These are phyloP conservation scores for Colletotrichum acutatum DNA, from an alignment of 2,329 filamentous ascomycete species.

Conservation along the genomic window DNA sequence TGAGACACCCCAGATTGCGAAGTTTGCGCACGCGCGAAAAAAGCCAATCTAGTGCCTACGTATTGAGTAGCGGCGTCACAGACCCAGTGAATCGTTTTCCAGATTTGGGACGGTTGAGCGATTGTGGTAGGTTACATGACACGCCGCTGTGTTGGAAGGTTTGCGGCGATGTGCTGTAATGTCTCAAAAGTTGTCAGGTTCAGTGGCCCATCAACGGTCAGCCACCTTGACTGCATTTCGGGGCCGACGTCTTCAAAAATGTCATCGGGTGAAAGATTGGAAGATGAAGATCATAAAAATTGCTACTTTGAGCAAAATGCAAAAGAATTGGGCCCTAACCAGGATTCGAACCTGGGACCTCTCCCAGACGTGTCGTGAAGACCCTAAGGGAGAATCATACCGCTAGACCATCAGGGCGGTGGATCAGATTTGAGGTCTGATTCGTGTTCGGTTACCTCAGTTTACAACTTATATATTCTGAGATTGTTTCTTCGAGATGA, in stretches of 20 bases:
- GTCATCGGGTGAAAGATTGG: too few species aligned
- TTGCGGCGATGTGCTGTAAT: neutral
- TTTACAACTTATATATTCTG: neutral
- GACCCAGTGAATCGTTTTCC: neutral
- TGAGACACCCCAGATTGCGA: neutral
- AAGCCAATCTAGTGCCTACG: neutral
- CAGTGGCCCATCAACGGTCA: too few species aligned
- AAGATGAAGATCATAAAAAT: too few species aligned
- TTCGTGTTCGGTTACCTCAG: neutral
- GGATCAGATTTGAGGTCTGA: fast-evolving
- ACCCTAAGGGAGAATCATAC: constrained; percentile 33
- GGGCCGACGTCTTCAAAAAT: too few species aligned
- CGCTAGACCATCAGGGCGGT: constrained; percentile 31
- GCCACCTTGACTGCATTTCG: too few species aligned
- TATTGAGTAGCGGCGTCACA: neutral
- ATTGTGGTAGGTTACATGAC: neutral
- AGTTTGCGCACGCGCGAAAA: neutral
- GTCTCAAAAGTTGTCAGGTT: neutral
- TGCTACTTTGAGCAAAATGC: too few species aligned
- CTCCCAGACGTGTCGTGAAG: neutral
- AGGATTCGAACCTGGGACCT: constrained; percentile 33
- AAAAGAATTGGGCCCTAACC: constrained; percentile 22
- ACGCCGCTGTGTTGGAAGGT: neutral
- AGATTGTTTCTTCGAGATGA: too few species aligned
- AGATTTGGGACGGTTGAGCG: neutral